Evolutionary conservation across 164 flowering plant species (phyloP), one percentile per base, ranked within the genome.

Genomic region (Cinnamomum chago): DNA sequence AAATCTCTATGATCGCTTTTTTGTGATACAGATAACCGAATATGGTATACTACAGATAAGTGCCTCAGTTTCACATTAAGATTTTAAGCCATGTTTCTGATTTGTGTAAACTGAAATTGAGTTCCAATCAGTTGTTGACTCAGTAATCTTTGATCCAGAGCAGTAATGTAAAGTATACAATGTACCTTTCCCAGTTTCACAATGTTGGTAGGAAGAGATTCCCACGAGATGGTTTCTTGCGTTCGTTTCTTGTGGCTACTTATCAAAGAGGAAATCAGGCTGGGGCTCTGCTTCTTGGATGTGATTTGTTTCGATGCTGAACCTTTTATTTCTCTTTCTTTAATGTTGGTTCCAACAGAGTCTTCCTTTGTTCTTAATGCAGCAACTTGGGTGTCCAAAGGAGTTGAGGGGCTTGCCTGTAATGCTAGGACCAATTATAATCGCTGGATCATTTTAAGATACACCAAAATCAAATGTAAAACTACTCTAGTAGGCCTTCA

Each of bases 151-250:
- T 15, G 2, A 28, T 24, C 18, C 15, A 30, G 2, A 67, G 15
- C 3, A 28, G 64, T 24, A 5, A 15, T 23, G 73, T 13, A 1
- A 15, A 52, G 73, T 13, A 62, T 58, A 65, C 23, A 17, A 69
- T 24, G 62, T 84, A 92, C 98, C 94, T 93, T 89, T 24, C 91
- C 97, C 18, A 84, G 84, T 79, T 90, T 91, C 66, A 81, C 72
- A 65, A 93, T 89, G 14, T 77, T 84, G 70, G 86, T 68, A 50
- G 99, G 97, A 71, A 95, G 81, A 77, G 86, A 84, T 15, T 86
- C 76, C 97, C 91, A 93, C 0, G 84, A 64, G 18, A 80, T 55
- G n/a, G 73, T 60, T 69, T 89, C 95, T 28, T 82, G 55, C 11
- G 81, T 66, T 74, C 76, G 78, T 51, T 24, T 81, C 68, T 83